Evolutionary conservation across 306 rosid species (phyloP), one percentile per base, ranked within the genome.

Genomic region (Oxytropis ochrocephala): DNA sequence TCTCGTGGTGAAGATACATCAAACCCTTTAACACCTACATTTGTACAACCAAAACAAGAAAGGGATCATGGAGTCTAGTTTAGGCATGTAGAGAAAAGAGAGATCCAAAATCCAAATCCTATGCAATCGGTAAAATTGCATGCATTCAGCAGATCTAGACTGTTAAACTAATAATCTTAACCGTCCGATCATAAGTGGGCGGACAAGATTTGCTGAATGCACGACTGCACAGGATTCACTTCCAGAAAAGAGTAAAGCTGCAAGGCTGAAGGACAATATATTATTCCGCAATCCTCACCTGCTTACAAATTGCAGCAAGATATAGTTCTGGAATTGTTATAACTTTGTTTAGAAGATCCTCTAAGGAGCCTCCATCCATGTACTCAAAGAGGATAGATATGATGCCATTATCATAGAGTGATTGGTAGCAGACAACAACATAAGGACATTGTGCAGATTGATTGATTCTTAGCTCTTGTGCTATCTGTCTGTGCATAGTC

Each of bases 281-380:
- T 21, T 19, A 39, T 35, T 50, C 16, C 72, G 12, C 42, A 35
- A 46, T 74, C 72, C 76, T 59, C 13, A 88, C 98, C 96, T 94
- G 98, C 85, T 86, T 88, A 80, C 87, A 78, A 67, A 94, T 87
- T 71, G 86, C 84, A 47, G 97, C 88, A 69, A 94, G 90, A 87
- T 84, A 77, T 36, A 82, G 71, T 79, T 94, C 99, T 33, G 97
- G 88, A 81, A 94, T 84, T 54, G 81, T 79, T 77, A 63, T 78
- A 63, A 94, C 96, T 73, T 90, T 91, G 72, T 74, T 87, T 62
- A 91, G 67, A 70, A 94, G 77, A 81, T 91, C 96, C 48, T 89
- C 90, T 48, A 94, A 84, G 78, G 97, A 94, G 11, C 99, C 97
- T 68, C 99, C 99, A 67, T 94, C 99, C 99, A 94, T 94, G 88